Evolutionary conservation across 768 basidiomycete species (phyloP).

Genomic region (Aureoboletus auriporus): DNA sequence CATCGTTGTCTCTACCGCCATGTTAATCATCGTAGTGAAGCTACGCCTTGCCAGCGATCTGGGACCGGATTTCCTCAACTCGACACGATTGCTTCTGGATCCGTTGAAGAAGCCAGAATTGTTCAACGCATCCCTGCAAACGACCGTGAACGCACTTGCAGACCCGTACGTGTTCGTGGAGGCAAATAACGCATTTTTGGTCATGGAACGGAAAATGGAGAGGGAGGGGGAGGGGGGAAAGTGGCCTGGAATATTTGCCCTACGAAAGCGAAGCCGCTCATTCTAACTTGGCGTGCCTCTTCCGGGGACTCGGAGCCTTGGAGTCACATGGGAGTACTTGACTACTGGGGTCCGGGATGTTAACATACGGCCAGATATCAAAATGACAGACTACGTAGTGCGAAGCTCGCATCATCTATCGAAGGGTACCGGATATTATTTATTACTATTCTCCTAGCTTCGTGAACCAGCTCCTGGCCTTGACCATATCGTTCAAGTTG

Average conservation of each 20-base stretch:
- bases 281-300: no score
- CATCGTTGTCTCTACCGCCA: not conserved
- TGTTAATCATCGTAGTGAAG: constrained; percentile 1
- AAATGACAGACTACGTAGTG: no score
- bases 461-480: no score
- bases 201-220: not conserved
- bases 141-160: not conserved
- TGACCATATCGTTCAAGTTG: no score
- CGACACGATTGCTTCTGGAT: constrained; percentile 2
- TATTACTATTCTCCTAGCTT: no score
- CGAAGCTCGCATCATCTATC: no score
- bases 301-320: no score
- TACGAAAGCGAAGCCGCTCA: not conserved
- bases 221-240: not conserved
- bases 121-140: constrained; percentile 1
- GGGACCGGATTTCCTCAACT: constrained; percentile 2
- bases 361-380: no score
- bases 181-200: not conserved
- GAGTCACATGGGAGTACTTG: no score
- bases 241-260: not conserved
- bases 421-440: no score
- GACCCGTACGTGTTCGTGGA: constrained; percentile 1
- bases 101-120: constrained; percentile 1
- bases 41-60: constrained; percentile 1
- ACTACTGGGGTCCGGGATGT: no score